Percentiles rank a stretch among this genome's conserved stretches.
These are phyloP conservation scores for Cyclostephanos tholiformis DNA, from an alignment of 108 stramenopile genomes.

Conservation along the genomic window DNA sequence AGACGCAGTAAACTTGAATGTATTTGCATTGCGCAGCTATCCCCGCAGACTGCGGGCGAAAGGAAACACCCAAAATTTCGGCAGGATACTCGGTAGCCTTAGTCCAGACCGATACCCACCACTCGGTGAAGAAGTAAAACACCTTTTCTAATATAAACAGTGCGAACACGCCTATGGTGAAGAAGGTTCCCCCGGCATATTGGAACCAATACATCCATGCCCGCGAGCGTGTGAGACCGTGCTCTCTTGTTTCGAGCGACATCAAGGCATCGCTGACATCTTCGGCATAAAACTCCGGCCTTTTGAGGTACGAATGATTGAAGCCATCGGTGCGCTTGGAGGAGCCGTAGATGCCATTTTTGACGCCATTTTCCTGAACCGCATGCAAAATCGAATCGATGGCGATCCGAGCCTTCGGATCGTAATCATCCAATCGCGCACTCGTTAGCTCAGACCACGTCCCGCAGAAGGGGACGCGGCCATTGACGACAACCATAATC, in stretches of 20 bases:
- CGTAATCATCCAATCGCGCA: conserved; percentile 36
- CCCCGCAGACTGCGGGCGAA: conserved; percentile 68
- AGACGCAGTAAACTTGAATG: conserved; percentile 58
- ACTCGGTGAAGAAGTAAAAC: conserved; percentile 80
- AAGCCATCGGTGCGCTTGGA: not conserved
- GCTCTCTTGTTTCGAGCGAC: conserved; percentile 71
- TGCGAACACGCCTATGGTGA: conserved; percentile 48
- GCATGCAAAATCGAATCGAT: conserved; percentile 74
- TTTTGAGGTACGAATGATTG: conserved; percentile 21
- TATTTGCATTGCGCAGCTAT: conserved; percentile 67
- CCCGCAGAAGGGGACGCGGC: conserved; percentile 66
- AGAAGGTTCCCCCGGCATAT: conserved; percentile 72
- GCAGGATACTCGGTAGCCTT: conserved; percentile 51
- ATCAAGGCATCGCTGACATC: conserved; percentile 53
- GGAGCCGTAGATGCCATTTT: not conserved
- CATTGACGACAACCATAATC: conserved; percentile 77
- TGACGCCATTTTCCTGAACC: conserved; percentile 65
- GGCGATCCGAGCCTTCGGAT: conserved; percentile 57
- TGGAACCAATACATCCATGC: conserved; percentile 86
- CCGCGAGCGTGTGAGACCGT: conserved; percentile 67
- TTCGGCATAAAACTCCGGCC: conserved; percentile 18
- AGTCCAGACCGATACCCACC: conserved; percentile 87
- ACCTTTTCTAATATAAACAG: conserved; percentile 75
- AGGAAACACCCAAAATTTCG: conserved; percentile 54
- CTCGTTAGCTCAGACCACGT: conserved; percentile 69